Evolutionary conservation across 768 basidiomycete genomes (phyloP), one percentile per base, ranked within the genome.

Genomic region (Naematelia encephala): DNA sequence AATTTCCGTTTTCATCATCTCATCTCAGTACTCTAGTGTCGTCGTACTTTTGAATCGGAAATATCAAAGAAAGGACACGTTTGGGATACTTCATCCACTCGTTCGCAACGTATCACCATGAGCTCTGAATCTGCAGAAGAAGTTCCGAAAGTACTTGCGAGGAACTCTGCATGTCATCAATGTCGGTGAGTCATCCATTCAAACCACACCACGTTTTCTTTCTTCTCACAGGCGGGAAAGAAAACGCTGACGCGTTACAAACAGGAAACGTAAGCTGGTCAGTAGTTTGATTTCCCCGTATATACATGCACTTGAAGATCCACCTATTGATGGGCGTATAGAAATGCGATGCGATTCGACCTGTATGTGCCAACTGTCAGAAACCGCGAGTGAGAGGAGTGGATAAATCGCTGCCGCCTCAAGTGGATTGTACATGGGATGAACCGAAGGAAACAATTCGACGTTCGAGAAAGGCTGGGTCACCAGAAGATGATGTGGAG

Each of bases 111-210:
- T n/a, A n/a, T n/a, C 34, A 39, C 8, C 34, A 39, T 39, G 34
- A 16, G 34, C 34, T 39, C 34, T 16, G 34, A 39, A 16, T 39
- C 34, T 8, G 34, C 34, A 39, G 34, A 39, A 16, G 34, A 39
- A 16, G 34, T 39, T 8, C 51, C 51, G 1, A 56, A 52, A 13
- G 62, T 64, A 3, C 51, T 69, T 2, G 64, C 68, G 29, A 53
- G 69, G 16, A 70, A 70, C 43, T 59, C 63, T 4, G 69, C 69
- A 13, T 70, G 69, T 51, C 69, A 70, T 60, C 66, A 67, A 27
- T 70, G 69, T 48, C 61, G 65, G 65, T 66, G 28, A 58, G 65
- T 66, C 23, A n/a, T n/a, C n/a, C n/a, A n/a, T n/a, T n/a, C n/a
- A n/a, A n/a, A n/a, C n/a, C n/a, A n/a, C n/a, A n/a, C n/a, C n/a